Percentiles rank a stretch among this genome's conserved stretches.
Evolutionary conservation across 805 yeast species (phyloP).

Genomic region (Barnettozyma californica): DNA sequence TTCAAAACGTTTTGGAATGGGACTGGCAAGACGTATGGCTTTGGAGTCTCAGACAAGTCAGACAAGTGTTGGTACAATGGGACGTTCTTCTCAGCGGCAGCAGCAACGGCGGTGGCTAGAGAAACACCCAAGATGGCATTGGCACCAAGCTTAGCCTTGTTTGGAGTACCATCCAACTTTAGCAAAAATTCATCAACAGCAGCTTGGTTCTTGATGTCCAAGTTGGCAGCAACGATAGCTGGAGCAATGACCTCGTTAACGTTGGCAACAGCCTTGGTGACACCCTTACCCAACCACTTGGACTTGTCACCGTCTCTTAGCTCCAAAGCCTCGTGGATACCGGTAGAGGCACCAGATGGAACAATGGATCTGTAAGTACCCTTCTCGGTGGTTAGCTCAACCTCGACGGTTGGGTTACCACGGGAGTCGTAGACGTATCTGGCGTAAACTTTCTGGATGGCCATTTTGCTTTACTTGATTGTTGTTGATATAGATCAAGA

Average conservation of each 20-base stretch:
- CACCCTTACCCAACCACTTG: conserved; percentile 99
- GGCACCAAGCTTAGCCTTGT: conserved; percentile 97
- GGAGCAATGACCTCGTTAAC: conserved; percentile 95
- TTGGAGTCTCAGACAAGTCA: conserved; percentile 63
- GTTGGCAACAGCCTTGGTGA: conserved; percentile 90
- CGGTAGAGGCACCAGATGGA: conserved; percentile 99
- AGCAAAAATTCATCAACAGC: conserved; percentile 82
- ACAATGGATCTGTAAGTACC: conserved; percentile 97
- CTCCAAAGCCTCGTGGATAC: conserved; percentile 97
- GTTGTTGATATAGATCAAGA: neutral
- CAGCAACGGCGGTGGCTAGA: conserved; percentile 95
- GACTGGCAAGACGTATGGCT: conserved; percentile 93
- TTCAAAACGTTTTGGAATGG: conserved; percentile 98
- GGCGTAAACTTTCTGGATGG: conserved; percentile 82
- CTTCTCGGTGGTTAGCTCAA: conserved; percentile 86
- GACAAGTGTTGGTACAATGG: conserved; percentile 93
- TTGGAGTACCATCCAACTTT: conserved; percentile 91
- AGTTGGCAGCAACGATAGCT: conserved; percentile 73
- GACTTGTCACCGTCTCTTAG: conserved; percentile 97
- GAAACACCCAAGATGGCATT: conserved; percentile 98
- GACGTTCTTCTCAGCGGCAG: conserved; percentile 91
- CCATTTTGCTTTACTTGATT: conserved; percentile 46
- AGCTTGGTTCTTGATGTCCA: conserved; percentile 83
- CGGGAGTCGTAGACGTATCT: conserved; percentile 99
- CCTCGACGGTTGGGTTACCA: conserved; percentile 99